phyloP scores from a whole-genome alignment of 805 yeast genomes.

The Candida dajiaensis region DNA sequence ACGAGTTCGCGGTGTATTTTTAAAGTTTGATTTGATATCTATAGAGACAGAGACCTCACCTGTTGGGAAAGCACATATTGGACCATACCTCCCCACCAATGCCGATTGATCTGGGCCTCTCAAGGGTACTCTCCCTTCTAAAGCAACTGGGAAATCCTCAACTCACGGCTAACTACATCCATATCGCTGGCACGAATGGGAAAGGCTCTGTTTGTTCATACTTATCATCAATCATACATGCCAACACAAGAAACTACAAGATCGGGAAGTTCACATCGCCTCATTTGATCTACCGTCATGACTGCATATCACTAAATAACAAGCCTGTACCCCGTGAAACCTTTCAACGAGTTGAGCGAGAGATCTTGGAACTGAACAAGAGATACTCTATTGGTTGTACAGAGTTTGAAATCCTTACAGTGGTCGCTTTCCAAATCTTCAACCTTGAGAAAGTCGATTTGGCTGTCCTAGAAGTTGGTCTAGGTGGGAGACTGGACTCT shows the following conservation, averaged over 20 bases:
- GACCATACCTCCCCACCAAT: too few species aligned
- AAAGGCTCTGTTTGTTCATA: conserved; percentile 92
- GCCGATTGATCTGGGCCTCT: conserved; percentile 52
- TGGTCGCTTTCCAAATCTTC: conserved; percentile 78
- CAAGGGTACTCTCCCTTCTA: conserved; percentile 42
- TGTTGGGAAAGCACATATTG: too few species aligned
- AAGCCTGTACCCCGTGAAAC: conserved; percentile 40
- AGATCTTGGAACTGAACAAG: conserved; percentile 37
- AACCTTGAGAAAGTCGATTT: conserved; percentile 50
- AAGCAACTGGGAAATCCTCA: conserved; percentile 65
- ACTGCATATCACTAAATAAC: conserved; percentile 66
- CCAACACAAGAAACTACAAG: conserved; percentile 31
- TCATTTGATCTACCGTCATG: conserved; percentile 67
- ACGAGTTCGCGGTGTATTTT: neutral
- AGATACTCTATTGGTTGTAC: conserved; percentile 56
- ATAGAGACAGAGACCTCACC: too few species aligned
- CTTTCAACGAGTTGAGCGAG: conserved; percentile 40
- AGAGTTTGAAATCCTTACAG: conserved; percentile 83
- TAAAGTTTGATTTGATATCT: too few species aligned
- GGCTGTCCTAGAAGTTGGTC: conserved; percentile 90
- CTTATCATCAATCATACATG: conserved; percentile 55
- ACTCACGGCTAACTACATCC: conserved; percentile 57
- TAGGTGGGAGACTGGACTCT: conserved; percentile 88
- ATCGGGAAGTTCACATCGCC: conserved; percentile 90
- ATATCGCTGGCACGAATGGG: conserved; percentile 95